Conservation (phyloP, 2,329 filamentous ascomycete genomes). For the Pestalotiopsis sp. region DNA sequence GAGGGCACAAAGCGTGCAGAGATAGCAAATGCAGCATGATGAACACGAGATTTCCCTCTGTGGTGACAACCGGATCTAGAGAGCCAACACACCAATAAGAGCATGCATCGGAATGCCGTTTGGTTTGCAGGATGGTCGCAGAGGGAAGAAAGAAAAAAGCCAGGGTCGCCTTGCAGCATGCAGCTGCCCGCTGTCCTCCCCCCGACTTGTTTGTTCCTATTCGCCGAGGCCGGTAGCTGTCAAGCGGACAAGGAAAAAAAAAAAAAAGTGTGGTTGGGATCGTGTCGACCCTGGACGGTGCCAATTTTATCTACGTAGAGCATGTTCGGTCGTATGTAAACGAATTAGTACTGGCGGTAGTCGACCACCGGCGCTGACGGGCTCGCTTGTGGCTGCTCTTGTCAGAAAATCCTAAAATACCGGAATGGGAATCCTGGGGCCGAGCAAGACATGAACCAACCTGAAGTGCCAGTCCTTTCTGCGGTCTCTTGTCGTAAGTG, state of each 20-base stretch:
- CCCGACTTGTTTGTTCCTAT: background rate
- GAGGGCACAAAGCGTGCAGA: slow-evolving; percentile 8
- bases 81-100: background rate
- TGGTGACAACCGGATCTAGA: background rate
- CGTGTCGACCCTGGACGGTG: background rate
- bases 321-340: background rate
- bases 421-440: background rate
- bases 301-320: background rate
- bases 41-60: slow-evolving; percentile 3
- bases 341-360: background rate
- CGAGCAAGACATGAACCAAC: background rate
- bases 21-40: background rate
- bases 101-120: background rate
- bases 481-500: background rate
- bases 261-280: background rate
- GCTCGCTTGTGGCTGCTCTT: background rate
- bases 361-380: background rate
- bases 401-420: background rate
- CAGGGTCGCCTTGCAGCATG: slow-evolving; percentile 5
- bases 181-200: slow-evolving; percentile 2
- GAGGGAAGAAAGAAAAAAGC: background rate
- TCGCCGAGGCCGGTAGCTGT: background rate
- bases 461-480: background rate
- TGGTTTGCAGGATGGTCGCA: background rate
- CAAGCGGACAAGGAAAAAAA: background rate